These are phyloP conservation scores for Coemansia sp. DNA, from an alignment of 192 early-diverging fungal species.

Conservation along the genomic window DNA sequence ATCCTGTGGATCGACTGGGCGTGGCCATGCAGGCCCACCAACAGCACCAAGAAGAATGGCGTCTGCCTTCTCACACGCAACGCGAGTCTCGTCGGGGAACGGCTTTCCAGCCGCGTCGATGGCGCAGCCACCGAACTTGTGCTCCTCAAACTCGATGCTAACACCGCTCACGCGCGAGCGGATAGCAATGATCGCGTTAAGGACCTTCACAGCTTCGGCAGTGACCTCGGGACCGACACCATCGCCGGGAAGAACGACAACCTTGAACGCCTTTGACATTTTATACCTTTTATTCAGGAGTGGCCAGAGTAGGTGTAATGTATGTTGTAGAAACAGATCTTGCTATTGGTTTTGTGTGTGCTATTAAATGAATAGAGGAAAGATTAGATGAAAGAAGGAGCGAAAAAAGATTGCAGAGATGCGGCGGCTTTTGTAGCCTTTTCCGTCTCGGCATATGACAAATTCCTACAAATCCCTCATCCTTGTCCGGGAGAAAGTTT, in stretches of 20 bases:
- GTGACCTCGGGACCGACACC: slow-evolving; percentile 96
- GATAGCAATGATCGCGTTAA: slow-evolving; percentile 71
- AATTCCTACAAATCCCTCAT: not conserved
- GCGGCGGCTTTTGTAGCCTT: not conserved
- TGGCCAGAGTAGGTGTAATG: not conserved
- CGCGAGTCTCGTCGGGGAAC: slow-evolving; percentile 80
- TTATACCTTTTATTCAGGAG: not conserved
- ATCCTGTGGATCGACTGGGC: slow-evolving; percentile 63
- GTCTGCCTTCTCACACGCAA: slow-evolving; percentile 75
- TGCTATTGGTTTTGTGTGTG: not conserved
- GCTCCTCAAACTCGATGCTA: slow-evolving; percentile 71
- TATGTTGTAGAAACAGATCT: not conserved
- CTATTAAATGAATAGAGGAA: slow-evolving; percentile 7
- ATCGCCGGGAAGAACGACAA: slow-evolving; percentile 88
- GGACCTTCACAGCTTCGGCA: slow-evolving; percentile 85
- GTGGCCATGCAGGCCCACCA: slow-evolving; percentile 95
- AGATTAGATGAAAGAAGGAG: slow-evolving; percentile 29
- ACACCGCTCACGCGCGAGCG: slow-evolving; percentile 61
- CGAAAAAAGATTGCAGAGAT: not conserved
- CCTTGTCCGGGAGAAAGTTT: not conserved
- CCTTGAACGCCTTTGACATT: slow-evolving; percentile 55
- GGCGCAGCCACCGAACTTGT: slow-evolving; percentile 87
- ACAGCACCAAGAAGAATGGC: slow-evolving; percentile 98
- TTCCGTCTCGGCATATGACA: not conserved
- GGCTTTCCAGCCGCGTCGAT: slow-evolving; percentile 90